Evolutionary conservation across 1,139 yeast species (phyloP).

Genomic region (Diutina siamensis): DNA sequence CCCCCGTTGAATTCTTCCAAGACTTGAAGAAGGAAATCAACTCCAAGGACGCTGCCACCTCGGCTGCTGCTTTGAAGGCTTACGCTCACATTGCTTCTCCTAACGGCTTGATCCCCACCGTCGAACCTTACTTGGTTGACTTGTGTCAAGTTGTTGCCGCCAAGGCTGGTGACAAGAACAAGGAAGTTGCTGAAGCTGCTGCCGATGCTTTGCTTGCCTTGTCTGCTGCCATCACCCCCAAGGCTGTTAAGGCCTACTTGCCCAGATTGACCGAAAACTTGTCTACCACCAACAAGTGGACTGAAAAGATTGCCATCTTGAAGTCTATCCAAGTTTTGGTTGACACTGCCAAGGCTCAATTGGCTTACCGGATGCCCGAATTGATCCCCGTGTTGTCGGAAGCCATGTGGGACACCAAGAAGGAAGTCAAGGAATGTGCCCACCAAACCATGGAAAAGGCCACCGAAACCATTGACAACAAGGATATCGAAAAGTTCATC

Average conservation of each 20-base stretch:
- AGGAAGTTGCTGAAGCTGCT: slow-evolving; percentile 62
- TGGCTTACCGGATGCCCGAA: slow-evolving; percentile 98
- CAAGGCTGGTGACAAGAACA: slow-evolving; percentile 86
- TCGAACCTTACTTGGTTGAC: slow-evolving; percentile 86
- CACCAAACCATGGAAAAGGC: slow-evolving; percentile 91
- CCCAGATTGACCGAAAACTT: slow-evolving; percentile 69
- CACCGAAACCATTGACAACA: slow-evolving; percentile 96
- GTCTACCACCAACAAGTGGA: slow-evolving; percentile 83
- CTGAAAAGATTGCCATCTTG: slow-evolving; percentile 90
- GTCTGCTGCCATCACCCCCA: slow-evolving; percentile 78
- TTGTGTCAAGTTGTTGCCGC: slow-evolving; percentile 59
- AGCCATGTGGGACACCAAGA: slow-evolving; percentile 99
- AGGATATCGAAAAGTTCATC: slow-evolving; percentile 98
- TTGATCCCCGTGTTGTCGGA: slow-evolving; percentile 96
- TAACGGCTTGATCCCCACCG: slow-evolving; percentile 75
- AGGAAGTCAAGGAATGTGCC: slow-evolving; percentile 95
- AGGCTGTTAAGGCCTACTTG: slow-evolving; percentile 81
- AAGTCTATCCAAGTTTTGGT: slow-evolving; percentile 78
- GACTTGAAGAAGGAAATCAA: slow-evolving; percentile 66
- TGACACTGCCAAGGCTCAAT: slow-evolving; percentile 89
- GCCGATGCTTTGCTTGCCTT: slow-evolving; percentile 63
- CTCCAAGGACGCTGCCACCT: slow-evolving; percentile 53
- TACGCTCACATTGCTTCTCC: slow-evolving; percentile 74
- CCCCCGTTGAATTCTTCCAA: slow-evolving; percentile 79
- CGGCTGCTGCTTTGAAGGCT: slow-evolving; percentile 76